Evolutionary conservation across 441 rosid genomes (phyloP).

Genomic region (Erodium chrysanthum): DNA sequence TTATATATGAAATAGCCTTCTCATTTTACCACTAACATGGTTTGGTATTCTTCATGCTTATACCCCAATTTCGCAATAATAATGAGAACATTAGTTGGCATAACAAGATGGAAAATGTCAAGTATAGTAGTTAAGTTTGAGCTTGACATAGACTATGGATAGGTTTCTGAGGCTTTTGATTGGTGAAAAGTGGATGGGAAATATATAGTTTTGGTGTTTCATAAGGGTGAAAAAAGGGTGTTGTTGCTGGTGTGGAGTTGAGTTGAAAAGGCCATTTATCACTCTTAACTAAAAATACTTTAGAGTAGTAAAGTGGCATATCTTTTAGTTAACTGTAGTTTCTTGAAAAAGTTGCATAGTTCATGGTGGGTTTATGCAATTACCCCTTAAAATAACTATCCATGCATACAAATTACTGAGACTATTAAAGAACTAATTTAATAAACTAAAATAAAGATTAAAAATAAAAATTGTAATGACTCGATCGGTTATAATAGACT

Average conservation of each 20-base stretch:
- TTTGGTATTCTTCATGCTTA: not conserved
- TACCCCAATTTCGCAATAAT: not conserved
- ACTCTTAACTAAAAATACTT: no score
- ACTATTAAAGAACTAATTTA: not conserved
- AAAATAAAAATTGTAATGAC: not conserved
- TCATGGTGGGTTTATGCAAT: no score
- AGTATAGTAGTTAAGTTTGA: not conserved
- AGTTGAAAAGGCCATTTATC: not conserved
- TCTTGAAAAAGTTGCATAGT: no score
- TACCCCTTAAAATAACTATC: not conserved
- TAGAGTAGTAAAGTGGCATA: no score
- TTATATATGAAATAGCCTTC: not conserved
- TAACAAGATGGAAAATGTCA: not conserved
- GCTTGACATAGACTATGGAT: not conserved
- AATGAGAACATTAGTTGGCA: not conserved
- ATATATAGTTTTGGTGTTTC: not conserved
- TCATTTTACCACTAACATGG: not conserved
- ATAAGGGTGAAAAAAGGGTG: not conserved
- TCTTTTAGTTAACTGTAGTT: no score
- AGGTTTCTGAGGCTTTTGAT: not conserved
- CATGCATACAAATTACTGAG: not conserved
- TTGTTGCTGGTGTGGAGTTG: not conserved
- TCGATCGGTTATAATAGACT: not conserved
- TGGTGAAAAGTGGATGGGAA: not conserved
- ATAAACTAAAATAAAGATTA: not conserved